phyloP scores from a whole-genome alignment of 805 yeast genomes.

The Candida pini region DNA sequence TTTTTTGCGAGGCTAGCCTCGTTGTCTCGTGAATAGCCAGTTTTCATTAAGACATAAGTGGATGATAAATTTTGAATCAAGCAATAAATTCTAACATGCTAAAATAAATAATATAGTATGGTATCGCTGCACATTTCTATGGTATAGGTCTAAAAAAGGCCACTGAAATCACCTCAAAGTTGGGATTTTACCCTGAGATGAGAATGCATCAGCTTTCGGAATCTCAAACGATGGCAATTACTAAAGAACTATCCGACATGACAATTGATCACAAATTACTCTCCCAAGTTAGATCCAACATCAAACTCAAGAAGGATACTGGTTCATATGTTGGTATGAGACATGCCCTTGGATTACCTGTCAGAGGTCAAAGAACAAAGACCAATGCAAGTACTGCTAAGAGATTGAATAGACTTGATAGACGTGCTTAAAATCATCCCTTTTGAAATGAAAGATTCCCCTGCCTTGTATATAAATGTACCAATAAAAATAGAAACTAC shows the following conservation, averaged over 20 bases:
- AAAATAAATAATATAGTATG: constrained; percentile 34
- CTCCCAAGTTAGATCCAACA: constrained; percentile 72
- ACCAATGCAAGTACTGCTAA: constrained; percentile 88
- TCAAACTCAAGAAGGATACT: constrained; percentile 68
- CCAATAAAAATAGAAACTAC: too few species aligned
- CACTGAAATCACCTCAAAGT: constrained; percentile 70
- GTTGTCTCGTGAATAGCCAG: too few species aligned
- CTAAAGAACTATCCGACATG: constrained; percentile 80
- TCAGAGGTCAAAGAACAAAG: constrained; percentile 86
- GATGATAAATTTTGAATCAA: not conserved
- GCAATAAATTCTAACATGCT: too few species aligned
- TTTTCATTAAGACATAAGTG: too few species aligned
- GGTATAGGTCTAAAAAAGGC: constrained; percentile 82
- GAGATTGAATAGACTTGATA: constrained; percentile 72
- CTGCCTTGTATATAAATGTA: constrained; percentile 1
- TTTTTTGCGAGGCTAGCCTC: too few species aligned
- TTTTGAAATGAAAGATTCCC: not conserved
- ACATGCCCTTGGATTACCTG: constrained; percentile 80
- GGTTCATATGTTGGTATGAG: constrained; percentile 87
- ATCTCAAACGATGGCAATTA: constrained; percentile 76
- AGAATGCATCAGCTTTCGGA: constrained; percentile 90
- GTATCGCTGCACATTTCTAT: constrained; percentile 74
- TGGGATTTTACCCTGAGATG: constrained; percentile 91
- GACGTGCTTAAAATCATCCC: constrained; percentile 26
- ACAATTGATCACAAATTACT: constrained; percentile 77